Conservation (phyloP, 1,139 yeast genomes). For the Yamadazyma aaseri region DNA sequence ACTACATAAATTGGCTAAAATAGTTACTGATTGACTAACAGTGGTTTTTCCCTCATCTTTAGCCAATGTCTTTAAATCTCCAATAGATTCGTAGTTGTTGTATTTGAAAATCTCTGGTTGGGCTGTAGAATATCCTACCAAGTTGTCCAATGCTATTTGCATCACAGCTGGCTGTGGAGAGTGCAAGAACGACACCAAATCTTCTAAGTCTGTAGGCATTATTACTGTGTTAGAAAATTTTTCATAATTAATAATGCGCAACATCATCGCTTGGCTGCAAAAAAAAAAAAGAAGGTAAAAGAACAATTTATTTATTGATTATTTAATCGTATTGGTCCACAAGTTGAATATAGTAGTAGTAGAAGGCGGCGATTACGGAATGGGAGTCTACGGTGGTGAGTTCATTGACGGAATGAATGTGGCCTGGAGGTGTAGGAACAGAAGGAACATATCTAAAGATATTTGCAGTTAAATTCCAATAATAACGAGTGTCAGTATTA, state of each 20-base stretch:
- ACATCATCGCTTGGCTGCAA: conserved; percentile 1
- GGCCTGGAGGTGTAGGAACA: conserved; percentile 15
- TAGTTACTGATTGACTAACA: conserved; percentile 71
- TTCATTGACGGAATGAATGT: conserved; percentile 38
- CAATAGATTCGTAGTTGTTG: conserved; percentile 69
- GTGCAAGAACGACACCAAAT: conserved; percentile 78
- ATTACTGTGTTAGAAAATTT: conserved; percentile 3
- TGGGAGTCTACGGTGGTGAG: conserved; percentile 25
- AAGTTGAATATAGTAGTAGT: conserved; percentile 38
- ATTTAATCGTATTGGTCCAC: conserved; percentile 18
- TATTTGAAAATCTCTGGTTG: conserved; percentile 67
- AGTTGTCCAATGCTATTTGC: conserved; percentile 80
- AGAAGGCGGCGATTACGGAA: conserved; percentile 28
- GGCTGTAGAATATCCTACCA: conserved; percentile 80
- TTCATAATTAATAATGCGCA: conserved; percentile 3
- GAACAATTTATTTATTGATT: neutral
- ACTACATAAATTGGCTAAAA: conserved; percentile 79
- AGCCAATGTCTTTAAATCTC: conserved; percentile 64
- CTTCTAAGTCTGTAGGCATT: conserved; percentile 65
- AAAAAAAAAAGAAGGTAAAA: neutral
- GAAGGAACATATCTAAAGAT: conserved; percentile 38
- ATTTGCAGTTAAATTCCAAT: conserved; percentile 39
- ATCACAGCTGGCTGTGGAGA: conserved; percentile 80
- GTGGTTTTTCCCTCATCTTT: conserved; percentile 52
- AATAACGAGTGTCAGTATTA: conserved; percentile 39